Percentiles rank a stretch among this genome's conserved stretches.
Conservation (phyloP, 441 rosid species). For the Euphorbia schlechtendalii region DNA sequence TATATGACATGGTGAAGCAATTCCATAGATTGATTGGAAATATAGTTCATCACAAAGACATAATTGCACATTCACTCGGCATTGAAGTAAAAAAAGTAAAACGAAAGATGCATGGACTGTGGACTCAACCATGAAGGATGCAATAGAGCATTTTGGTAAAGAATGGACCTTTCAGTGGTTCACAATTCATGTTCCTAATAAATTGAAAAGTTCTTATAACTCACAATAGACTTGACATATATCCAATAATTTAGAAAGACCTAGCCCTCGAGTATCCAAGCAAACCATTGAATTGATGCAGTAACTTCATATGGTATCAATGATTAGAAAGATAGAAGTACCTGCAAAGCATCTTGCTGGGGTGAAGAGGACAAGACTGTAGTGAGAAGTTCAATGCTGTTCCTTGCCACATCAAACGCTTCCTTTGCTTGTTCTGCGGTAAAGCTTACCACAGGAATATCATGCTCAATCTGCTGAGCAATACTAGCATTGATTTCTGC, state of each 20-base stretch:
- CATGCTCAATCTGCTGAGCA: constrained; percentile 48
- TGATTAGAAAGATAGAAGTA: constrained; percentile 20
- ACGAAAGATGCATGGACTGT: too few relatives aligned
- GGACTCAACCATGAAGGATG: not conserved
- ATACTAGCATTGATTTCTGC: constrained; percentile 47
- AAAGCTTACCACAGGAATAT: constrained; percentile 48
- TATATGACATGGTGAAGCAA: not conserved
- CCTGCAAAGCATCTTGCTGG: constrained; percentile 65
- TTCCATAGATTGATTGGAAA: not conserved
- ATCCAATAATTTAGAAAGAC: too few relatives aligned
- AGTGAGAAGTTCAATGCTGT: constrained; percentile 74
- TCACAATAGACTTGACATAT: too few relatives aligned
- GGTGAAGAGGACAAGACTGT: constrained; percentile 78
- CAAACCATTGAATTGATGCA: not conserved
- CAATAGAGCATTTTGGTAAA: not conserved
- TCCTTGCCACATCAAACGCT: constrained; percentile 87
- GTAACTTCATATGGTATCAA: not conserved
- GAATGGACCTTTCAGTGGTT: not conserved
- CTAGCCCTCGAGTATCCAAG: not conserved
- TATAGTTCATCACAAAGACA: too few relatives aligned
- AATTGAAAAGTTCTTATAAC: not conserved
- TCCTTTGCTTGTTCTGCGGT: constrained; percentile 79
- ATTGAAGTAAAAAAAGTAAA: too few relatives aligned
- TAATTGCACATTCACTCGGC: too few relatives aligned
- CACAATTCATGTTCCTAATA: not conserved